phyloP scores from a whole-genome alignment of 2,329 filamentous ascomycete species.

The Aspergillus sp. region DNA sequence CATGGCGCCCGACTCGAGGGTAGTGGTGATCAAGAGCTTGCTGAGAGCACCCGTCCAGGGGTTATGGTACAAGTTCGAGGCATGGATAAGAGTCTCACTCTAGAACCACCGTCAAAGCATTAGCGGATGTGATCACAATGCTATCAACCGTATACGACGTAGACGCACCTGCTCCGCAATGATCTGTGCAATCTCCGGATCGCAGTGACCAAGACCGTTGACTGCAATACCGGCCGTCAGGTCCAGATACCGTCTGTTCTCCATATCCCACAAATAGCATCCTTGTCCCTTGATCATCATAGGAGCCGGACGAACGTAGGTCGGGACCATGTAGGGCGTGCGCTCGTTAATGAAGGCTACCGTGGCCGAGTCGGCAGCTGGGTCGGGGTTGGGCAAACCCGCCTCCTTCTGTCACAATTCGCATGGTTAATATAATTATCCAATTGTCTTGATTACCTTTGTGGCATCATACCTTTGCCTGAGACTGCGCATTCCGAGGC shows the following conservation, averaged over 20 bases:
- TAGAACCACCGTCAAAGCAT: constrained; percentile 9
- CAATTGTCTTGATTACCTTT: background rate
- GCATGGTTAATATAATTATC: constrained; percentile 1
- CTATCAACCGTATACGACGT: background rate
- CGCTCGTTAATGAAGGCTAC: constrained; percentile 65
- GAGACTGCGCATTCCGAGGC: constrained; percentile 20
- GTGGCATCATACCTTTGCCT: constrained; percentile 15
- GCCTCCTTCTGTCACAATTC: constrained; percentile 36
- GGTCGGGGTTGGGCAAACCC: constrained; percentile 60
- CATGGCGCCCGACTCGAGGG: constrained; percentile 71
- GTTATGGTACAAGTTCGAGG: constrained; percentile 96
- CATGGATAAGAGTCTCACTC: constrained; percentile 73
- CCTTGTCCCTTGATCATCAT: constrained; percentile 86
- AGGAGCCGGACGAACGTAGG: constrained; percentile 80
- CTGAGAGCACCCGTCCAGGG: constrained; percentile 88
- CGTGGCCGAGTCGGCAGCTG: constrained; percentile 63
- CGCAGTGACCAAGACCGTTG: constrained; percentile 83
- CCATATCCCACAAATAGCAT: constrained; percentile 80
- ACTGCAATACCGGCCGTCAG: constrained; percentile 95
- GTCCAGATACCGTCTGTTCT: constrained; percentile 83
- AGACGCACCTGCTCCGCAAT: constrained; percentile 63
- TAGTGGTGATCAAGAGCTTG: constrained; percentile 74
- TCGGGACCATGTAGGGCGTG: constrained; percentile 86
- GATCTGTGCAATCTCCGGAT: constrained; percentile 66
- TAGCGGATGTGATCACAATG: background rate